Conservation (phyloP, 106 monocot species). For the Allium fistulosum region DNA sequence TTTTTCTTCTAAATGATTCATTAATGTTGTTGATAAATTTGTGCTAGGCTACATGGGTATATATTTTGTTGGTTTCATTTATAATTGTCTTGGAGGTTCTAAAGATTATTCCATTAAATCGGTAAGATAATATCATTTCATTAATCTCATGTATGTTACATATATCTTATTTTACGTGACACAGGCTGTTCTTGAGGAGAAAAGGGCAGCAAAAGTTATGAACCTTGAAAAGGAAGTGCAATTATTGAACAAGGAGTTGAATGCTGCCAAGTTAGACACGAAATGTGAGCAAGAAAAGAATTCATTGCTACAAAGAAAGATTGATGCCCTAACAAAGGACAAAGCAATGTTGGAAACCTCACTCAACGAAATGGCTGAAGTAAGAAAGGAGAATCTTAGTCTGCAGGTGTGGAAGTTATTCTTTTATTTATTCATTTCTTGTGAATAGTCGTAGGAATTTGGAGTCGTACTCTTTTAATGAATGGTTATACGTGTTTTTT, state of each 20-base stretch:
- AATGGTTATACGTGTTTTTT: too few species aligned
- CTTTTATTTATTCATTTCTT: slow-evolving; percentile 4
- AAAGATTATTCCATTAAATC: too few species aligned
- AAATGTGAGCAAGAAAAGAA: slow-evolving; percentile 50
- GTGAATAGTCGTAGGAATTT: too few species aligned
- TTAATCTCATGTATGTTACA: neutral
- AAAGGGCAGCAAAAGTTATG: slow-evolving; percentile 46
- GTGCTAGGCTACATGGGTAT: too few species aligned
- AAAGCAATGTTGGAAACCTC: slow-evolving; percentile 31
- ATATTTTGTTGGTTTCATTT: too few species aligned
- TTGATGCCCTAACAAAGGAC: slow-evolving; percentile 42
- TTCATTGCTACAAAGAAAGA: slow-evolving; percentile 27
- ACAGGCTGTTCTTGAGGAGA: slow-evolving; percentile 73
- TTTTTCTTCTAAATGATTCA: too few species aligned
- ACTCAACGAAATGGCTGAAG: slow-evolving; percentile 34
- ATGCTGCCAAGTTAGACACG: slow-evolving; percentile 34
- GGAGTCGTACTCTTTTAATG: too few species aligned
- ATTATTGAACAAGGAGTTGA: slow-evolving; percentile 37
- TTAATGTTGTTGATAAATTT: too few species aligned
- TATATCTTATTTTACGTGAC: neutral
- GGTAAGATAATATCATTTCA: neutral
- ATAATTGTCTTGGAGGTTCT: too few species aligned
- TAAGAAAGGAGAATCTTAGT: slow-evolving; percentile 48
- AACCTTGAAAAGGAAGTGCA: slow-evolving; percentile 67
- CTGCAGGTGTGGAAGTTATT: slow-evolving; percentile 46